Evolutionary conservation across 148 eudicot genomes (phyloP), one percentile per base, ranked within the genome.

Genomic region (Selenicereus undatus): DNA sequence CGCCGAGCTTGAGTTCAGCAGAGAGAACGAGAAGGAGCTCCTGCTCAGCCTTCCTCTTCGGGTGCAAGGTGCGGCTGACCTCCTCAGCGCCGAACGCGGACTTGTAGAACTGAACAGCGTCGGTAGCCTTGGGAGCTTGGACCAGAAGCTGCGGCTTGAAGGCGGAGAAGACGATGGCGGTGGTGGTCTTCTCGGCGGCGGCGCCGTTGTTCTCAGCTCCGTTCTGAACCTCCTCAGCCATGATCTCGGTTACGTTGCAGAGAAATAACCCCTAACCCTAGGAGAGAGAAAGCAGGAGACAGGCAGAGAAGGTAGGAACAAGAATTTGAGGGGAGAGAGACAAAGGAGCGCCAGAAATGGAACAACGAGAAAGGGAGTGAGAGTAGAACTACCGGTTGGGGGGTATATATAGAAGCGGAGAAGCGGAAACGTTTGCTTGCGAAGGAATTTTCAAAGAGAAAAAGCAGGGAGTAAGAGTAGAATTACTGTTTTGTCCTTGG

Each of bases 1-100:
- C 68, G n/a, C 87, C 98, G n/a, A 93, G 81, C 87, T 91, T 93
- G 51, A 93, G 88, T 39, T 92, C 92, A 74, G 96, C 94, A n/a
- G 96, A 89, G 82, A 91, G 86, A 35, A 95, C 79, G 8, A 88
- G 87, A 18, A 96, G 97, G 0, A 69, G 58, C 74, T 95, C 98
- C 73, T 95, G 97, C 5, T 95, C 98, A 51, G 94, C 95, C 85
- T 95, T 95, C 88, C 98, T 85, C 86, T 95, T 93, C 0, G 96
- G 83, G n/a, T 91, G 86, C 39, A 81, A 78, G 27, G 66, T 80
- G n/a, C 97, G 92, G 83, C 70, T 74, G 30, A 91, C 83, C 80
- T 91, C 97, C 83, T 91, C 97, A 6, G 92, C 97, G 7, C 91
- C 98, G 24, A 95, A 95, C n/a, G 97, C 97, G 0, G 89, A 45